A percentile compares a stretch with the other conserved stretches of the same genome.
Conservation (phyloP, 164 flowering plant species). For the Vitis amurensis region DNA sequence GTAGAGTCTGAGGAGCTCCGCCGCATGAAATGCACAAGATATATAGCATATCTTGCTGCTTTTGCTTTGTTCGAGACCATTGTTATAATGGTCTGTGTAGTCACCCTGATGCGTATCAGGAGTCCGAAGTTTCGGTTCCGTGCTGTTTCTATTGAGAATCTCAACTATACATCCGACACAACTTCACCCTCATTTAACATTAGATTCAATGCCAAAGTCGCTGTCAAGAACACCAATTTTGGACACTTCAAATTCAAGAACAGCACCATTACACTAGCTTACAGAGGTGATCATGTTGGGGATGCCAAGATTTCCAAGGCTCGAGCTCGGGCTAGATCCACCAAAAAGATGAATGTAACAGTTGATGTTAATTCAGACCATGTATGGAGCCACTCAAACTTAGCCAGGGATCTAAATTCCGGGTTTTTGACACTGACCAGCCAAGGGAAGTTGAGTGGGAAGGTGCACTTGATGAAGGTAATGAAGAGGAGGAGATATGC, state of each 20-base stretch:
- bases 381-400: neutral
- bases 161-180: neutral
- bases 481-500: too few relatives aligned
- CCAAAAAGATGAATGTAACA: neutral
- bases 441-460: neutral
- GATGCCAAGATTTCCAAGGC: neutral
- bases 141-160: neutral
- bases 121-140: neutral
- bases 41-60: neutral
- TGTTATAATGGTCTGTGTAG: neutral
- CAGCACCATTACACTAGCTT: neutral
- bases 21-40: neutral
- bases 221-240: neutral
- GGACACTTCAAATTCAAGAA: neutral
- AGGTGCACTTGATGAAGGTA: neutral
- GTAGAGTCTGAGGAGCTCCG: neutral
- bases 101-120: neutral
- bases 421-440: neutral
- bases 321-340: neutral
- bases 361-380: neutral
- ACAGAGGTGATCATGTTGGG: neutral
- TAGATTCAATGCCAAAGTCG: neutral
- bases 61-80: neutral
- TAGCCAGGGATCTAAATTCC: neutral
- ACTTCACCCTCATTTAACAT: neutral